These are phyloP conservation scores for Plantago coronopus DNA, from an alignment of 305 asterid genomes.

Conservation along the genomic window DNA sequence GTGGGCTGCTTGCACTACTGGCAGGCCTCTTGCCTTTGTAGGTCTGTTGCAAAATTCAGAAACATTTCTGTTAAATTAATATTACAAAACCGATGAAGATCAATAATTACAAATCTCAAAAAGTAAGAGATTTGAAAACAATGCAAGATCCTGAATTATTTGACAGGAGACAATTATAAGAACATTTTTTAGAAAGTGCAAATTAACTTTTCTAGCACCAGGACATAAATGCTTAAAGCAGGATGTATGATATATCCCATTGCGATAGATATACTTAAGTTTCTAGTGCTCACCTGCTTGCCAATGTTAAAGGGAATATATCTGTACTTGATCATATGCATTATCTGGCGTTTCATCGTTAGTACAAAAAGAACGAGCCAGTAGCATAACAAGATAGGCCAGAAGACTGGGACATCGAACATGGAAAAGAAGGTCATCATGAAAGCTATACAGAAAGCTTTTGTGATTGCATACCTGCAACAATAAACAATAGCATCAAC, in stretches of 20 bases:
- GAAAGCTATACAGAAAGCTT: constrained; percentile 79
- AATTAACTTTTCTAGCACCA: background rate
- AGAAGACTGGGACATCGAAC: constrained; percentile 83
- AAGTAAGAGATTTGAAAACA: background rate
- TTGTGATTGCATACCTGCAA: constrained; percentile 80
- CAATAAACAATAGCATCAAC: constrained; percentile 2
- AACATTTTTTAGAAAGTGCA: background rate
- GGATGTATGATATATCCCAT: background rate
- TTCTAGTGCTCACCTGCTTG: constrained; percentile 52
- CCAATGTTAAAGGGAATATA: constrained; percentile 72
- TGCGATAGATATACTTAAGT: constrained; percentile 2
- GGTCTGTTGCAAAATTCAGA: constrained; percentile 4
- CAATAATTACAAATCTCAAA: background rate
- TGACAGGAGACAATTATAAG: too few relatives aligned
- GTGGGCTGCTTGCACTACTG: constrained; percentile 15
- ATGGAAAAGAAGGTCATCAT: constrained; percentile 75
- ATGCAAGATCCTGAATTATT: background rate
- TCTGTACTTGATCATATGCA: constrained; percentile 82
- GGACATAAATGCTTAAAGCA: background rate
- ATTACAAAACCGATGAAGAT: background rate
- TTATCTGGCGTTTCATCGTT: constrained; percentile 74
- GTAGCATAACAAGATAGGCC: constrained; percentile 76
- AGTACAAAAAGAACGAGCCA: constrained; percentile 74
- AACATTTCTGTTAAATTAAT: background rate
- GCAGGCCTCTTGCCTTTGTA: constrained; percentile 19